phyloP scores from a whole-genome alignment of 139 green algal species.

The Yamagishiella unicocca region DNA sequence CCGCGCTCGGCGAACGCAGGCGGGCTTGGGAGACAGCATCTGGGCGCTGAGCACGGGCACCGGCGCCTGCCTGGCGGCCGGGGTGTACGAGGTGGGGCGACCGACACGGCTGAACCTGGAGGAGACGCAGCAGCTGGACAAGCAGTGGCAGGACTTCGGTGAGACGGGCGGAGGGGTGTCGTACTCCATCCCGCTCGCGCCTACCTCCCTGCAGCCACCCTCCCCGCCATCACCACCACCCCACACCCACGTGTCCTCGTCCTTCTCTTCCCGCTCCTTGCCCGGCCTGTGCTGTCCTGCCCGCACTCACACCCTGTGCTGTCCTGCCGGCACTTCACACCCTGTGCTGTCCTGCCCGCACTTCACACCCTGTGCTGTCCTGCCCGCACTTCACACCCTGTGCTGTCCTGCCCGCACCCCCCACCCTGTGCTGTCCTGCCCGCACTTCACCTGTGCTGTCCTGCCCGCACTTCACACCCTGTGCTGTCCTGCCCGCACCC shows the following conservation, averaged over 20 bases:
- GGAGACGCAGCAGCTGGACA: slow-evolving; percentile 72
- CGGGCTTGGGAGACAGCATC: slow-evolving; percentile 25
- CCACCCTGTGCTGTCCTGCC: background rate
- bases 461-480: background rate
- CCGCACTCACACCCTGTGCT: background rate
- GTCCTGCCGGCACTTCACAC: background rate
- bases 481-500: background rate
- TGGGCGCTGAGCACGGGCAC: slow-evolving; percentile 73
- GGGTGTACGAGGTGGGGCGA: slow-evolving; percentile 82
- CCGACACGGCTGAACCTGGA: slow-evolving; percentile 67
- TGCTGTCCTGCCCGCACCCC: background rate
- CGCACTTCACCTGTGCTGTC: background rate
- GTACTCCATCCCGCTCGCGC: no score
- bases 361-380: background rate
- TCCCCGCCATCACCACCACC: background rate
- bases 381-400: background rate
- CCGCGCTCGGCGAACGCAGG: background rate
- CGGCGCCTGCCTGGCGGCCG: slow-evolving; percentile 69
- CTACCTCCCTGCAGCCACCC: no score
- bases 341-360: background rate
- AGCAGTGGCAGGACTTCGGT: slow-evolving; percentile 85
- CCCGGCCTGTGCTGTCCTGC: background rate
- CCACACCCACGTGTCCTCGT: background rate
- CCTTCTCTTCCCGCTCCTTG: background rate
- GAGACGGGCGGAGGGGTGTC: no score